Base-by-base conservation (phyloP, 2,329 filamentous ascomycete genomes). In the Sporothrix pseudoabietina region DNA sequence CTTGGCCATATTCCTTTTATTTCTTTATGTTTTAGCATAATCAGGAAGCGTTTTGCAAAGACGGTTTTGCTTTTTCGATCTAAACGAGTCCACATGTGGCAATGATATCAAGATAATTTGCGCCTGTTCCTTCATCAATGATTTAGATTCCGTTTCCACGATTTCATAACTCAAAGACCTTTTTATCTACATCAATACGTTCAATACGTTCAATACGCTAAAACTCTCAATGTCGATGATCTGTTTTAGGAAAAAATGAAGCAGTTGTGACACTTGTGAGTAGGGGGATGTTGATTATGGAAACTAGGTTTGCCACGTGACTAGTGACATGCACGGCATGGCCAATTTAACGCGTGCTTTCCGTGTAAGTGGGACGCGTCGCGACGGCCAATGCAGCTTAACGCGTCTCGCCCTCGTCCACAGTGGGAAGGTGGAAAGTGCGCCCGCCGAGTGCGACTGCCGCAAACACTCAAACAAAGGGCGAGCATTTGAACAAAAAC, bases 311-410 rank as follows among this genome's bases (percentile, higher is more conserved):
- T 26, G n/a, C 26, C 63, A 69, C 49, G 66, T 55, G 66, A 22
- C 10, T 2, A 3, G 10, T 69, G 49, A 55, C 66, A 35, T 69
- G 66, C 8, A 12, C 4, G 0, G 14, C 22, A 10, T 12, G 6
- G 7, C n/a, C 47, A 69, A 35, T 35, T 39, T 54, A 2, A 32
- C 69, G 52, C 69, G 22, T 52, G 7, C 4, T 10, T 19, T 16
- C 55, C 39, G 69, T 74, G 71, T 72, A 75, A 75, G 65, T 72
- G 69, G 71, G 72, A 75, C 74, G 74, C 74, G 74, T 73, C 73
- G 63, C 30, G 61, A 26, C 2, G 49, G 66, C 65, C 47, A 55
- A 22, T 30, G 39, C 10, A n/a, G 30, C 59, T 72, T 61, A 54
- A 74, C 73, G 73, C 73, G 73, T 72, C 66, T 57, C 12, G 39